A percentile compares a stretch with the other conserved stretches of the same genome.
phyloP scores from a whole-genome alignment of 2,329 filamentous ascomycete species.

The Trichophyton simii region DNA sequence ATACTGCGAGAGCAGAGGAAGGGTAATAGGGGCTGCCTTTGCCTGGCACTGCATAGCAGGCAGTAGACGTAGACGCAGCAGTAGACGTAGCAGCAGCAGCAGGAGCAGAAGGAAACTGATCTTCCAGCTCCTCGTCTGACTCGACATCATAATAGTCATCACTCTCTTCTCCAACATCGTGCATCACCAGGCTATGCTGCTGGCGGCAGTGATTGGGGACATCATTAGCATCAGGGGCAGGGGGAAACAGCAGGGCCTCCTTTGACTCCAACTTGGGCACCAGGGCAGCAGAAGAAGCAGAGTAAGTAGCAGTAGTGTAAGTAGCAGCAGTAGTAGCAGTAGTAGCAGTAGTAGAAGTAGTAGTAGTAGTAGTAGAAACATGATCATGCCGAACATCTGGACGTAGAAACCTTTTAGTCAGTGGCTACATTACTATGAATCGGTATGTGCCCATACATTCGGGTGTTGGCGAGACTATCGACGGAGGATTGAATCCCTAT shows the following conservation, averaged over 20 bases:
- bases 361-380: conserved; percentile 2
- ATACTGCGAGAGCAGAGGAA: conserved; percentile 21
- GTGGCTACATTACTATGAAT: conserved; percentile 6
- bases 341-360: background rate
- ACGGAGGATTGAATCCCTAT: conserved; percentile 6
- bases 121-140: conserved; percentile 46
- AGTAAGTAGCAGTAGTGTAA: background rate
- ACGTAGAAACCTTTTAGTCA: conserved; percentile 4
- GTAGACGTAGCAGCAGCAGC: background rate
- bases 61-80: background rate
- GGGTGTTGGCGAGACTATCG: conserved; percentile 1
- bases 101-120: conserved; percentile 16
- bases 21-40: conserved; percentile 24
- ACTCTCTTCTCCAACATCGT: conserved; percentile 37
- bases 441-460: conserved; percentile 7
- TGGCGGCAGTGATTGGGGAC: background rate
- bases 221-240: background rate
- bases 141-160: conserved; percentile 52
- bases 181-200: background rate
- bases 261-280: conserved; percentile 4
- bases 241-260: background rate
- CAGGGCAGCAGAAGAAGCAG: background rate
- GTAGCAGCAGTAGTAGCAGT: background rate
- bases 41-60: conserved; percentile 33
- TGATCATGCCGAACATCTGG: conserved; percentile 4